These are phyloP conservation scores for Tilletia walkeri DNA, from an alignment of 1,284 basidiomycete genomes.

Conservation along the genomic window DNA sequence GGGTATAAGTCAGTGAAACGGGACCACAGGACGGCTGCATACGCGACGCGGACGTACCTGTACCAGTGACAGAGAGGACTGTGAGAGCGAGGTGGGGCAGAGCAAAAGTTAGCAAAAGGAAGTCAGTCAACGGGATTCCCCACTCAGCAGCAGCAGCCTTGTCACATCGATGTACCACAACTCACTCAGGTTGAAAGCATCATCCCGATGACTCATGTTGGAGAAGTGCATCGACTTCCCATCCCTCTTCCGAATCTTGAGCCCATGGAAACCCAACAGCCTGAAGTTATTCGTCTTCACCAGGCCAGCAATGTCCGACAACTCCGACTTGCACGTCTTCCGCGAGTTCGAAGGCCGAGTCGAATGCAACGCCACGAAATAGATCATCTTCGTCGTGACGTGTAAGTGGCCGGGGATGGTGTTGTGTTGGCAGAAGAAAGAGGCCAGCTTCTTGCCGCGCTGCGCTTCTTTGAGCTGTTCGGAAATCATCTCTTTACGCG, in stretches of 20 bases:
- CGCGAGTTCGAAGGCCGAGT: conserved; percentile 35
- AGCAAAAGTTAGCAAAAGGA: neutral
- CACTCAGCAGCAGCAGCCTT: neutral
- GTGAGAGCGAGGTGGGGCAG: neutral
- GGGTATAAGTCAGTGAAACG: neutral
- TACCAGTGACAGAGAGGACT: conserved; percentile 15
- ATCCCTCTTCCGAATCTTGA: conserved; percentile 45
- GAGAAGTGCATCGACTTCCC: conserved; percentile 42
- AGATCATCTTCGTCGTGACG: conserved; percentile 45
- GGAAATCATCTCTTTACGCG: conserved; percentile 22
- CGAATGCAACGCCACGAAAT: conserved; percentile 50
- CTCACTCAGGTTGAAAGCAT: conserved; percentile 47
- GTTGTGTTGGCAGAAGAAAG: conserved; percentile 54
- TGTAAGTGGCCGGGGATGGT: conserved; percentile 50
- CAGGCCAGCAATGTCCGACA: conserved; percentile 44
- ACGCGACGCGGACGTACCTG: neutral
- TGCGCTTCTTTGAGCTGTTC: conserved; percentile 11
- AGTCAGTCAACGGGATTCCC: neutral
- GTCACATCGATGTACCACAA: neutral
- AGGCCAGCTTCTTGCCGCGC: conserved; percentile 39
- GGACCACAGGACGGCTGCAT: neutral
- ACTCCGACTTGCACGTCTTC: conserved; percentile 29
- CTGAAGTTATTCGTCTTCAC: conserved; percentile 50
- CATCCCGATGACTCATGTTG: conserved; percentile 50
- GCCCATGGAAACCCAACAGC: conserved; percentile 42